Conservation (phyloP, 2,329 filamentous ascomycete species). For the Trichophyton mentagrophytes region DNA sequence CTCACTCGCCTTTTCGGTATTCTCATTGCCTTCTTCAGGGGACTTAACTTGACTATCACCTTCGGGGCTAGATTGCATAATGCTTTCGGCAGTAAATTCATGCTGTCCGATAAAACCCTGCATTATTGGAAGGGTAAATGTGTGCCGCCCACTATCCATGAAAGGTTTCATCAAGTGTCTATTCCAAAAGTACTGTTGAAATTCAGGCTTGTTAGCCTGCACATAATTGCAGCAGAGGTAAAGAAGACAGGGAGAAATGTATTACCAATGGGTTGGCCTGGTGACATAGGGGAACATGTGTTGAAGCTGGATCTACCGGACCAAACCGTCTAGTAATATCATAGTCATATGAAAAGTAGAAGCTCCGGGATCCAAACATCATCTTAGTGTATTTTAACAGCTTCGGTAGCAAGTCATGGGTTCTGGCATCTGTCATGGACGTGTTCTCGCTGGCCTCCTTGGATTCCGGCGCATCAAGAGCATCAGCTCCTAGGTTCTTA, state of each 20-base stretch:
- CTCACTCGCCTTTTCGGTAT: constrained; percentile 24
- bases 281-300: constrained; percentile 52
- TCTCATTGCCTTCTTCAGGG: constrained; percentile 17
- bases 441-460: not conserved
- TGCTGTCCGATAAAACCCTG: constrained; percentile 90
- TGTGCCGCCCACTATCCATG: constrained; percentile 56
- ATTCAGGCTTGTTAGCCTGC: constrained; percentile 2
- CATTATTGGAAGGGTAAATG: constrained; percentile 66
- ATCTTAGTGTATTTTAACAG: constrained; percentile 71
- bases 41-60: not conserved
- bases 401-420: constrained; percentile 58
- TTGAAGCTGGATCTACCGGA: constrained; percentile 27
- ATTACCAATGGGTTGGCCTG: constrained; percentile 55
- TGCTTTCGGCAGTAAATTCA: constrained; percentile 56
- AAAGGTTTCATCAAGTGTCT: constrained; percentile 60
- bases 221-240: not conserved
- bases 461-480: not conserved
- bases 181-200: constrained; percentile 74
- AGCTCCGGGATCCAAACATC: constrained; percentile 72
- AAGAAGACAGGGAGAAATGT: constrained; percentile 5
- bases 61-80: constrained; percentile 12
- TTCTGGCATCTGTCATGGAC: constrained; percentile 21
- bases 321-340: constrained; percentile 63
- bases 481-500: constrained; percentile 11
- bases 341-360: constrained; percentile 91